Conservation (phyloP, 192 early-diverging fungal species). For the Entomortierella lignicola region DNA sequence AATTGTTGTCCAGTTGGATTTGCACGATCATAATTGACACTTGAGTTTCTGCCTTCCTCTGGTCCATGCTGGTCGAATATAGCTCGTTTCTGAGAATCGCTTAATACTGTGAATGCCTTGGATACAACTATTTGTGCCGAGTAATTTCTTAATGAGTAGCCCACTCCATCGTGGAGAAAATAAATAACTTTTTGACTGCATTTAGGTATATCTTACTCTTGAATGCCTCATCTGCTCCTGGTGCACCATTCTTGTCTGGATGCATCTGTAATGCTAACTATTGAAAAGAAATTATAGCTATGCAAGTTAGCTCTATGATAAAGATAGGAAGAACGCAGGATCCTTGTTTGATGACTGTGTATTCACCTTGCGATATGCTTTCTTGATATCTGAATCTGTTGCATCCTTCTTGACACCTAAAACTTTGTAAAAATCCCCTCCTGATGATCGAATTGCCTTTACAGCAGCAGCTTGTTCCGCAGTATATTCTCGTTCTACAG, state of each 20-base stretch:
- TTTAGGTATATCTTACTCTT: constrained; percentile 68
- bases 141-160: no score
- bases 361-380: constrained; percentile 90
- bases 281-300: background rate
- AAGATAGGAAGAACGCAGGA: no score
- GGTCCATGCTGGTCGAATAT: constrained; percentile 89
- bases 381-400: constrained; percentile 87
- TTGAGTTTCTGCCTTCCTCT: constrained; percentile 67
- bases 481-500: constrained; percentile 71
- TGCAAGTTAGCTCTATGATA: background rate
- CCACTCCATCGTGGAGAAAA: background rate
- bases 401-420: constrained; percentile 82
- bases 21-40: constrained; percentile 49
- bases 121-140: constrained; percentile 73
- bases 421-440: constrained; percentile 86
- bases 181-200: background rate
- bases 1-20: constrained; percentile 25
- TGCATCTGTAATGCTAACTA: constrained; percentile 93
- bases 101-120: constrained; percentile 90
- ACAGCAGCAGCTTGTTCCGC: constrained; percentile 84
- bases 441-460: constrained; percentile 76
- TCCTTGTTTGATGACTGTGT: no score
- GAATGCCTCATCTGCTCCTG: constrained; percentile 96
- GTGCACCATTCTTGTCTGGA: constrained; percentile 95
- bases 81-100: constrained; percentile 85